phyloP scores from a whole-genome alignment of 148 eudicot genomes.

The Persicaria tinctoria region DNA sequence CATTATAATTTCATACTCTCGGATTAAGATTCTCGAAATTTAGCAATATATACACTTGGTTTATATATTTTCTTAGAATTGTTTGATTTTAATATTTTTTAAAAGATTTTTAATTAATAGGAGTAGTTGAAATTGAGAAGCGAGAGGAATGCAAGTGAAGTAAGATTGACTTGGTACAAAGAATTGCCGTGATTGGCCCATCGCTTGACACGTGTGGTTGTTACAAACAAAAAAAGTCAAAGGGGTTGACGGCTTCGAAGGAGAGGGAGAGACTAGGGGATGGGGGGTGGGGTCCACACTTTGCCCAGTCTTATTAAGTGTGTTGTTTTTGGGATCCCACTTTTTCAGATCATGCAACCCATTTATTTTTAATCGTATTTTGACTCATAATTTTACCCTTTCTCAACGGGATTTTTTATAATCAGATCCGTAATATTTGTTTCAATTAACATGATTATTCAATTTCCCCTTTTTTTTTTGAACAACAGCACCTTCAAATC shows the following conservation, averaged over 20 bases:
- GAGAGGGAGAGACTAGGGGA: background rate
- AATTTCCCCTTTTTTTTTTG: too few relatives aligned
- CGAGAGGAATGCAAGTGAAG: conserved; percentile 6
- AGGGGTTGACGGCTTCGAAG: conserved; percentile 5
- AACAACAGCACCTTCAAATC: too few relatives aligned
- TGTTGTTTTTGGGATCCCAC: conserved; percentile 5
- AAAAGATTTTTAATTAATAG: background rate
- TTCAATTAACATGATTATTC: too few relatives aligned
- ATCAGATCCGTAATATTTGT: background rate
- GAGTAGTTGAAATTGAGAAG: background rate
- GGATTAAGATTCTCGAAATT: too few relatives aligned
- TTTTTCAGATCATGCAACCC: background rate
- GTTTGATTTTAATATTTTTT: background rate
- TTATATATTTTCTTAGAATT: background rate
- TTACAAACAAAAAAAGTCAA: conserved; percentile 3
- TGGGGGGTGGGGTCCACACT: background rate
- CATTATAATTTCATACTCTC: too few relatives aligned
- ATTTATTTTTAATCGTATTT: background rate
- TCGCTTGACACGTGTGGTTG: background rate
- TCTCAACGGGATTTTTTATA: background rate
- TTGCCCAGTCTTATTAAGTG: conserved; percentile 1
- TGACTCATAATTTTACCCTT: background rate
- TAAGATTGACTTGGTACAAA: conserved; percentile 5
- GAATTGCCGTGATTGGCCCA: background rate
- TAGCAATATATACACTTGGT: too few relatives aligned